Evolutionary conservation across 805 yeast species (phyloP).

Genomic region (Candida nonsorbophila): DNA sequence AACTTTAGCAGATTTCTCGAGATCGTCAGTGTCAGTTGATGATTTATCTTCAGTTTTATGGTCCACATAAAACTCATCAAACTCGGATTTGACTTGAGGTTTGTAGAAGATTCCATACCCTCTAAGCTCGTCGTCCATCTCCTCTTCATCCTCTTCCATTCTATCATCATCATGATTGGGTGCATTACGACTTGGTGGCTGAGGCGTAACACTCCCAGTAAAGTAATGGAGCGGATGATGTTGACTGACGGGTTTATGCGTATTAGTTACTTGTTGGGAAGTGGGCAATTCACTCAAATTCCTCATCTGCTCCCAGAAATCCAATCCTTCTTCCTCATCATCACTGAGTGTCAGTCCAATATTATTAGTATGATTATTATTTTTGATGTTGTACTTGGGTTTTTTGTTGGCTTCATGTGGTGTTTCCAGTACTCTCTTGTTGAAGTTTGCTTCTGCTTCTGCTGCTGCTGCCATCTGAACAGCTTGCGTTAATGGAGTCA

Average conservation of each 20-base stretch:
- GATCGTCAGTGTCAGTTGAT: constrained; percentile 6
- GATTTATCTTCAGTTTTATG: constrained; percentile 1
- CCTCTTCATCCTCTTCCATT: constrained; percentile 16
- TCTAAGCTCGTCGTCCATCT: constrained; percentile 30
- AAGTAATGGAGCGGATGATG: constrained; percentile 47
- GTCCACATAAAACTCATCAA: constrained; percentile 7
- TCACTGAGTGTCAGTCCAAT: constrained; percentile 6
- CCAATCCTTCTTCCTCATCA: constrained; percentile 59
- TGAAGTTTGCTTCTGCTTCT: constrained; percentile 11
- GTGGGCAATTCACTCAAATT: constrained; percentile 36
- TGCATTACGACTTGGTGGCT: constrained; percentile 4
- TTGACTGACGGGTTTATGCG: constrained; percentile 42
- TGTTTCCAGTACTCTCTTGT: too few relatives aligned
- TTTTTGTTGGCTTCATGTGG: constrained; percentile 1
- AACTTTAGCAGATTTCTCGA: constrained; percentile 8
- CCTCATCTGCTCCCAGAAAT: constrained; percentile 69
- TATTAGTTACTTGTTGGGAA: constrained; percentile 2
- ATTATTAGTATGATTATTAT: neutral
- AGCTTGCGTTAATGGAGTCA: constrained; percentile 38
- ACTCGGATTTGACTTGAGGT: constrained; percentile 28
- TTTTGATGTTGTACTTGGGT: neutral
- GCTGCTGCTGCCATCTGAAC: constrained; percentile 33
- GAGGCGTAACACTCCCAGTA: constrained; percentile 12
- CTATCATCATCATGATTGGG: neutral
- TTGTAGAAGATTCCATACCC: constrained; percentile 36